Conservation (phyloP, 2,329 filamentous ascomycete genomes). For the Apiospora koreana region DNA sequence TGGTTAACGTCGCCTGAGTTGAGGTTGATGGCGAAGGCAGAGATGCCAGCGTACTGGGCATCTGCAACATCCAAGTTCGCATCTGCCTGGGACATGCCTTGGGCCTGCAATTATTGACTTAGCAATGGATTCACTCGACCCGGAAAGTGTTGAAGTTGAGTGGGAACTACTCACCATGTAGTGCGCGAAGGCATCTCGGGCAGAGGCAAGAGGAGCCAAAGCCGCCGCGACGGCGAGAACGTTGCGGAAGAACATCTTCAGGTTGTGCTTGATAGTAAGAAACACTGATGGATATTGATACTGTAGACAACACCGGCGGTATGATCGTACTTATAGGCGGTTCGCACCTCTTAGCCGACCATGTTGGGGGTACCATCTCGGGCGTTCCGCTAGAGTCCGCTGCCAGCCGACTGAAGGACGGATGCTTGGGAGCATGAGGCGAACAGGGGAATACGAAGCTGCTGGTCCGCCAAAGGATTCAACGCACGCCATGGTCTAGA, state of each 20-base stretch:
- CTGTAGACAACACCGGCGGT: neutral
- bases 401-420: neutral
- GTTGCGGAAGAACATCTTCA: constrained; percentile 7
- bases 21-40: constrained; percentile 6
- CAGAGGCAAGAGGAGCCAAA: constrained; percentile 2
- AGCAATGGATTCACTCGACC: neutral
- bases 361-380: no score
- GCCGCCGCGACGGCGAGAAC: neutral
- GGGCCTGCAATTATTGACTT: neutral
- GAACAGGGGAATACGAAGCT: neutral
- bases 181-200: constrained; percentile 9
- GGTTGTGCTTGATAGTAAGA: neutral
- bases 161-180: constrained; percentile 1
- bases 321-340: neutral
- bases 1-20: neutral
- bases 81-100: neutral
- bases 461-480: neutral
- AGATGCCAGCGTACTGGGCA: constrained; percentile 3
- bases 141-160: neutral
- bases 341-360: neutral
- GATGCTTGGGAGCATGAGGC: neutral
- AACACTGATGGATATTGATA: neutral
- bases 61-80: neutral
- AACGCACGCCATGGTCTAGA: neutral
- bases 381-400: no score